These are phyloP conservation scores for Apiotrichum veenhuisii DNA, from an alignment of 1,284 basidiomycete species.

Conservation along the genomic window DNA sequence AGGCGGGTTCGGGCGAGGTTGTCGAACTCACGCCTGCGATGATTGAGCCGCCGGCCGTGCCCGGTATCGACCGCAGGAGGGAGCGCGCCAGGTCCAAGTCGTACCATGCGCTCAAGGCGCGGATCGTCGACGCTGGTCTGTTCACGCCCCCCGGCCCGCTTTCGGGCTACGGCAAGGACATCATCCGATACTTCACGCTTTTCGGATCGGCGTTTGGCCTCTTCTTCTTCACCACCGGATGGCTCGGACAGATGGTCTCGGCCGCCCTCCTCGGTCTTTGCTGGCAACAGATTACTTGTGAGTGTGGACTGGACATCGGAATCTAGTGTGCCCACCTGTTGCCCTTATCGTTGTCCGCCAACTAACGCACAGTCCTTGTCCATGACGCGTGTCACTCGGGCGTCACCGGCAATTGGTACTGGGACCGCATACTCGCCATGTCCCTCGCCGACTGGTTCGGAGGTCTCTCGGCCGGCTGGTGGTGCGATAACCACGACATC, in stretches of 20 bases:
- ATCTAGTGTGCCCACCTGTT: no score
- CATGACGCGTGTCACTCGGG: slow-evolving; percentile 96
- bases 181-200: slow-evolving; percentile 55
- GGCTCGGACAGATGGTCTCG: slow-evolving; percentile 58
- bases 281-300: slow-evolving; percentile 85
- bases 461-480: slow-evolving; percentile 93
- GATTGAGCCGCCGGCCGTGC: slow-evolving; percentile 52
- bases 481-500: slow-evolving; percentile 96
- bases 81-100: slow-evolving; percentile 72
- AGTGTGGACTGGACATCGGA: slow-evolving; percentile 19
- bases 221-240: slow-evolving; percentile 32
- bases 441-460: slow-evolving; percentile 72
- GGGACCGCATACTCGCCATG: slow-evolving; percentile 76
- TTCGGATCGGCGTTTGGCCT: slow-evolving; percentile 20
- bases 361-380: slow-evolving; percentile 57
- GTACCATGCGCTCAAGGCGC: slow-evolving; percentile 73
- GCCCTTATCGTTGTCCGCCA: no score
- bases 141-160: slow-evolving; percentile 73
- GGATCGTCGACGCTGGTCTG: slow-evolving; percentile 72
- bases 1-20: slow-evolving; percentile 1
- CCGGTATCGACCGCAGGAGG: slow-evolving; percentile 56
- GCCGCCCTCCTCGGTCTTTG: slow-evolving; percentile 78
- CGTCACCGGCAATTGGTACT: slow-evolving; percentile 80
- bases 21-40: slow-evolving; percentile 28
- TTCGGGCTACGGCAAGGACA: slow-evolving; percentile 84